phyloP scores from a whole-genome alignment of 495 filamentous ascomycete species.

The Tuber microsphaerosporum region DNA sequence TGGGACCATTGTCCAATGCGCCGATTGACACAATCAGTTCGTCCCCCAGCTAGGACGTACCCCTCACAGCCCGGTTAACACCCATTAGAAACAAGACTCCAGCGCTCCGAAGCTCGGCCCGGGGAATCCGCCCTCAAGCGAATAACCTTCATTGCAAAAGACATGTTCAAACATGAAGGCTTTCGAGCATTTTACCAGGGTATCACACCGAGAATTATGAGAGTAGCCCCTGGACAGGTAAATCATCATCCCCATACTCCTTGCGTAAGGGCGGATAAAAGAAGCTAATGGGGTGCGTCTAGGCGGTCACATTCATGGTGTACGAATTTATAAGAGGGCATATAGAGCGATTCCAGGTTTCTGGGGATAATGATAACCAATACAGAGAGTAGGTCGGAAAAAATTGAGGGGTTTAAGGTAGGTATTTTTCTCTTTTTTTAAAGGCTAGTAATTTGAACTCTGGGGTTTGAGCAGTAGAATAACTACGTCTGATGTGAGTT shows the following conservation, averaged over 20 bases:
- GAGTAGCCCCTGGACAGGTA: conserved; percentile 89
- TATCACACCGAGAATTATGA: conserved; percentile 95
- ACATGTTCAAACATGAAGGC: conserved; percentile 98
- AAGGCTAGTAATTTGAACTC: not conserved
- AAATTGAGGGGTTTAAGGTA: not conserved
- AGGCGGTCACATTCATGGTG: conserved; percentile 87
- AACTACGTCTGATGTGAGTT: no score
- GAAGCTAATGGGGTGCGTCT: conserved; percentile 8
- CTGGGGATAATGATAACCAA: conserved; percentile 25
- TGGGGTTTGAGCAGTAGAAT: not conserved
- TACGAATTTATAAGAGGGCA: conserved; percentile 61
- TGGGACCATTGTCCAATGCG: conserved; percentile 91
- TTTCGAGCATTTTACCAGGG: conserved; percentile 95
- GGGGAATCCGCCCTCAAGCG: conserved; percentile 72
- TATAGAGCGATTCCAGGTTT: conserved; percentile 33
- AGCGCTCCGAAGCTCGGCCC: conserved; percentile 74
- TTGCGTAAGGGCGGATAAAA: no score
- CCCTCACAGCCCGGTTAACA: not conserved
- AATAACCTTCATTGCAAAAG: conserved; percentile 68
- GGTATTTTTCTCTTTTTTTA: not conserved
- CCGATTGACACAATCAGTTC: conserved; percentile 92
- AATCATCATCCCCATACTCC: not conserved
- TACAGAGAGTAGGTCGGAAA: conserved; percentile 23
- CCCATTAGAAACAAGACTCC: conserved; percentile 68
- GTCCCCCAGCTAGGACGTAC: not conserved